A percentile compares a stretch with the other conserved stretches of the same genome.
phyloP scores from a whole-genome alignment of 805 yeast species.

The Hanseniaspora taiwanica region DNA sequence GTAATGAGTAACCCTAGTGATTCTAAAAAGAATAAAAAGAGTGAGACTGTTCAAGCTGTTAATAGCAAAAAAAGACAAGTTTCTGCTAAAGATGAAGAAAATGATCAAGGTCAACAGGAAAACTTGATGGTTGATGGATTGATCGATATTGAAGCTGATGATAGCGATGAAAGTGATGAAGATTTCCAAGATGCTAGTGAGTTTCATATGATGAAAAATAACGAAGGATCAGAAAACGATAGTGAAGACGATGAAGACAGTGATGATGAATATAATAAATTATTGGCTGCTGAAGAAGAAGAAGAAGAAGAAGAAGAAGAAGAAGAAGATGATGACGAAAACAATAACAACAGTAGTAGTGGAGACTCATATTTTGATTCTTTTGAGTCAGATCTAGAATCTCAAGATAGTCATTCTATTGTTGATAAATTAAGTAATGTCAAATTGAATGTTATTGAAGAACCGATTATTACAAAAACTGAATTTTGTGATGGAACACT shows the following conservation, averaged over 20 bases:
- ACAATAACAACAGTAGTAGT: slow-evolving; percentile 3
- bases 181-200: slow-evolving; percentile 7
- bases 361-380: slow-evolving; percentile 24
- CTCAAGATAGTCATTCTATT: slow-evolving; percentile 34
- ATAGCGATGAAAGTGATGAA: slow-evolving; percentile 8
- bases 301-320: slow-evolving; percentile 28
- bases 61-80: too few species aligned
- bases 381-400: slow-evolving; percentile 30
- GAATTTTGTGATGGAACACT: slow-evolving; percentile 66
- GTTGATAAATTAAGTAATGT: slow-evolving; percentile 43
- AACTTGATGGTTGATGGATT: slow-evolving; percentile 12
- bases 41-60: slow-evolving; percentile 21
- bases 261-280: slow-evolving; percentile 49
- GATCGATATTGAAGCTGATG: slow-evolving; percentile 15
- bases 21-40: neutral
- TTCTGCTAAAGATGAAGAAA: slow-evolving; percentile 9
- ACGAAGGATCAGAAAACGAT: slow-evolving; percentile 13
- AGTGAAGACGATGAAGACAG: slow-evolving; percentile 29
- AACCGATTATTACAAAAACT: slow-evolving; percentile 29
- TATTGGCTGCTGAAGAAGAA: slow-evolving; percentile 42
- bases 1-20: neutral
- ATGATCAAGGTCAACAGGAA: slow-evolving; percentile 11
- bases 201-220: slow-evolving; percentile 7
- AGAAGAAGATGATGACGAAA: slow-evolving; percentile 34
- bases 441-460: slow-evolving; percentile 37